Evolutionary conservation across 2,329 filamentous ascomycete species (phyloP), one percentile per base, ranked within the genome.

Genomic region (Uncinocarpus reesii): DNA sequence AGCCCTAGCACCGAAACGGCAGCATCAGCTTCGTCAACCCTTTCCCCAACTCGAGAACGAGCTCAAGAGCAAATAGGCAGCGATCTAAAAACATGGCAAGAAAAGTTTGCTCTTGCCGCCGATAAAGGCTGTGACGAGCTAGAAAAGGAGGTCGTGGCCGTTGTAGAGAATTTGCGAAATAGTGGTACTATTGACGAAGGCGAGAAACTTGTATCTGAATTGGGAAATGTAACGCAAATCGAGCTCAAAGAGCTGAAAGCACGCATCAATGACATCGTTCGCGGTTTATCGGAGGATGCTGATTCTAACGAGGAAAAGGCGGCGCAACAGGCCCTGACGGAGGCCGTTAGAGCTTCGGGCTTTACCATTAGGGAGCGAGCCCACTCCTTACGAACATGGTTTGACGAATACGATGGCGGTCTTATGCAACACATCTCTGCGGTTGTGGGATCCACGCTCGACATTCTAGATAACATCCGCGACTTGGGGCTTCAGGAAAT

Each of bases 401-500:
- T 83, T 48, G 75, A 82, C 55, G 70, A 72, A 2, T 93, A 84
- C 60, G 81, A 89, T 51, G 65, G 75, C 21, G 79, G 87, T 57
- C 79, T 88, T 3, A 73, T 82, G 53, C 70, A 73, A 6, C 77
- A 84, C 8, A 80, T 94, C 49, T 76, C 78, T 48, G 75, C 79
- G 40, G 84, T 86, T 7, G 80, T 87, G n/a, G 76, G 86, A 57
- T 83, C 83, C 34, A 90, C 90, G 38, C 79, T 95, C 47, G 77
- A 82, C 60, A 86, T 93, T 13, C 77, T 95, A 26, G 84, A 90
- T 54, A 79, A 80, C 60, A 89, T 92, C 52, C 80, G 86, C 35
- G 84, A 89, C 58, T 74, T 95, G 29, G 86, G 88, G 4, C 75
- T 95, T 28, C 86, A 94, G 62, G 86, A 93, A 63, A 87, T 95